A percentile compares a stretch with the other conserved stretches of the same genome.
These are phyloP conservation scores for Polygonum aviculare DNA, from an alignment of 148 eudicot species.

Conservation along the genomic window DNA sequence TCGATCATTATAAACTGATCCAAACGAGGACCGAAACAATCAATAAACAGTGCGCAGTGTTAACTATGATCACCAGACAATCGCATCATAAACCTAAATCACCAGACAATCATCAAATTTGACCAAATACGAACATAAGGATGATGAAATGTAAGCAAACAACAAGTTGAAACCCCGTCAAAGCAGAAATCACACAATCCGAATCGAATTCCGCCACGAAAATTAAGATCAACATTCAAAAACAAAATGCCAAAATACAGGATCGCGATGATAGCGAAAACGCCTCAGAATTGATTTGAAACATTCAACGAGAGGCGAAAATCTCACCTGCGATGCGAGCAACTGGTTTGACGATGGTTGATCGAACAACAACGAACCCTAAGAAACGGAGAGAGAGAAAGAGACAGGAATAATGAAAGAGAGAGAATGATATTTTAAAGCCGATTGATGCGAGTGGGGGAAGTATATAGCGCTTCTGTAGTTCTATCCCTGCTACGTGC, in stretches of 20 bases:
- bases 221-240: neutral
- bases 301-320: neutral
- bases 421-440: neutral
- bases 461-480: neutral
- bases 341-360: conserved; percentile 1
- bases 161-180: neutral
- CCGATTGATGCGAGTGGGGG: neutral
- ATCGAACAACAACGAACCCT: conserved; percentile 6
- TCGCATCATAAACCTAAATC: neutral
- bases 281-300: neutral
- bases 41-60: neutral
- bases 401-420: neutral
- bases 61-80: neutral
- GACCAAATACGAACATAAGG: neutral
- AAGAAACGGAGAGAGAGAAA: neutral
- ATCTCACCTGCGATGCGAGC: conserved; percentile 8
- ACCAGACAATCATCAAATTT: neutral
- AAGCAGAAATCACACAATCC: neutral
- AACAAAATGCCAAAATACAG: neutral
- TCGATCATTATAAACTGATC: neutral
- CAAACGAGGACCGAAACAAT: neutral
- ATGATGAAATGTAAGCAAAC: neutral
- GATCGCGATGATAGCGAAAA: neutral
- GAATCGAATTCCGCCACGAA: neutral
- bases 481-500: neutral